A percentile compares a stretch with the other conserved stretches of the same genome.
These are phyloP conservation scores for Colletotrichum sublineola DNA, from an alignment of 2,329 filamentous ascomycete genomes.

Conservation along the genomic window DNA sequence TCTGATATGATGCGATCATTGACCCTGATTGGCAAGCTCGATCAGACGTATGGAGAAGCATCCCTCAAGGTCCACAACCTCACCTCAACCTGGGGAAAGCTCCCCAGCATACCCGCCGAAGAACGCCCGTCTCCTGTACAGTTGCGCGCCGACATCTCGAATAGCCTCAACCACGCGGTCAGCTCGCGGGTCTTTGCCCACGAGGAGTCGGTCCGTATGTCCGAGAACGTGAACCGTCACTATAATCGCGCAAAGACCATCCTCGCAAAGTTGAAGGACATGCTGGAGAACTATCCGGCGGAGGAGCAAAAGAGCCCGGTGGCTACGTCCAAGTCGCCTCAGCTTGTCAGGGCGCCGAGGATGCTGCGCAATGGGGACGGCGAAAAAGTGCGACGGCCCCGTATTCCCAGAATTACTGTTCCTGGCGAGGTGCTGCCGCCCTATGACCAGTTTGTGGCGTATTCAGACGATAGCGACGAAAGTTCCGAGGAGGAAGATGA, in stretches of 20 bases:
- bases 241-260: conserved; percentile 71
- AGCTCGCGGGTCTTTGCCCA: conserved; percentile 70
- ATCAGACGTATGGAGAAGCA: conserved; percentile 68
- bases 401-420: conserved; percentile 71
- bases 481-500: conserved; percentile 63
- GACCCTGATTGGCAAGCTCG: conserved; percentile 74
- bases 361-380: conserved; percentile 60
- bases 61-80: conserved; percentile 69
- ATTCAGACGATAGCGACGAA: conserved; percentile 66
- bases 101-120: conserved; percentile 63
- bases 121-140: conserved; percentile 62
- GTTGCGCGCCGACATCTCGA: conserved; percentile 72
- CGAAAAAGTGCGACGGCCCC: conserved; percentile 60
- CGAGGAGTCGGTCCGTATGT: conserved; percentile 73
- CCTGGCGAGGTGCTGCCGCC: conserved; percentile 76
- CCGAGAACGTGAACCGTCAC: conserved; percentile 73
- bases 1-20: conserved; percentile 76
- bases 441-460: conserved; percentile 74
- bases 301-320: conserved; percentile 66
- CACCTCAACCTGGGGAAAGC: conserved; percentile 68
- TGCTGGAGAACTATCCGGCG: conserved; percentile 71
- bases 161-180: conserved; percentile 66
- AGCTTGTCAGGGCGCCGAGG: conserved; percentile 63
- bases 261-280: conserved; percentile 69
- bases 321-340: conserved; percentile 65